phyloP scores from a whole-genome alignment of 495 filamentous ascomycete species.

The Trichoderma erinaceum region DNA sequence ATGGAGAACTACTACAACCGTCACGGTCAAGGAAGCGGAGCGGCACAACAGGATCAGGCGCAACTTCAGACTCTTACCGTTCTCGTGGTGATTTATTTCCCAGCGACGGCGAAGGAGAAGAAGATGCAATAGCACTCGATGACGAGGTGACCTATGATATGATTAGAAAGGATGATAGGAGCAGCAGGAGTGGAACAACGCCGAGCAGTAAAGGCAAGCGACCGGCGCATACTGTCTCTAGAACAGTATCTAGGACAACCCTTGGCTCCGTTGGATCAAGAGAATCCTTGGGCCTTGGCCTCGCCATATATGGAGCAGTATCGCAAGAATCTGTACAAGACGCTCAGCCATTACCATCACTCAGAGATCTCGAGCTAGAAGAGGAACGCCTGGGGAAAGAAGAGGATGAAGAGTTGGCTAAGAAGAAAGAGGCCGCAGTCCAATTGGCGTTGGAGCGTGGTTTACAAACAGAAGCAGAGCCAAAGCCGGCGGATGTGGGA shows the following conservation, averaged over 20 bases:
- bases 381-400: slow-evolving; percentile 61
- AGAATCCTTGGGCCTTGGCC: slow-evolving; percentile 31
- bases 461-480: slow-evolving; percentile 41
- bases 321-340: slow-evolving; percentile 31
- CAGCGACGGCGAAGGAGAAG: slow-evolving; percentile 81
- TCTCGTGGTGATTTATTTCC: slow-evolving; percentile 93
- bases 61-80: slow-evolving; percentile 80
- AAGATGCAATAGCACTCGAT: slow-evolving; percentile 86
- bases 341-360: slow-evolving; percentile 45
- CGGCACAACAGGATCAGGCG: slow-evolving; percentile 71
- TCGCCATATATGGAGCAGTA: slow-evolving; percentile 23
- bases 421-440: slow-evolving; percentile 64
- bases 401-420: slow-evolving; percentile 65
- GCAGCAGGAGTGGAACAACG: slow-evolving; percentile 48
- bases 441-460: slow-evolving; percentile 67
- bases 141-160: slow-evolving; percentile 79
- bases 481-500: slow-evolving; percentile 24
- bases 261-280: slow-evolving; percentile 44
- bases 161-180: slow-evolving; percentile 64
- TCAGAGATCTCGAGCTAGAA: slow-evolving; percentile 70
- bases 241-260: slow-evolving; percentile 48
- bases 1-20: slow-evolving; percentile 33
- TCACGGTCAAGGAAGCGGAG: slow-evolving; percentile 57
- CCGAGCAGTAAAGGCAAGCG: slow-evolving; percentile 55
- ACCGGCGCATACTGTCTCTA: slow-evolving; percentile 43